A percentile compares a stretch with the other conserved stretches of the same genome.
These are phyloP conservation scores for Daucus carota DNA, from an alignment of 129 eudicot species.

Conservation along the genomic window DH1_v3.0 NC_030383.2:1873001-1873500, in stretches of 20 bases:
- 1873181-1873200: conserved; percentile 59
- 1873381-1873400: neutral
- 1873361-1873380: neutral
- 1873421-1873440: too few relatives aligned
- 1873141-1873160: conserved; percentile 51
- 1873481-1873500: conserved; percentile 25
- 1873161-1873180: conserved; percentile 65
- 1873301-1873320: neutral
- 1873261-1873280: neutral
- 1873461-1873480: neutral
- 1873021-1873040: neutral
- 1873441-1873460: neutral
- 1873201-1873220: neutral
- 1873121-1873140: conserved; percentile 54
- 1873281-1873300: neutral
- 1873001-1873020: neutral
- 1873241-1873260: too few relatives aligned
- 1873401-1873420: neutral
- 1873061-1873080: neutral
- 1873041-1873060: neutral
- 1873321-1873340: neutral
- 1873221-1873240: too few relatives aligned
- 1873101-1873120: conserved; percentile 41
- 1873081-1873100: conserved; percentile 25
- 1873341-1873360: neutral